Base-by-base conservation (phyloP, 257 asterid species). In the Solanum pimpinellifolium region DNA sequence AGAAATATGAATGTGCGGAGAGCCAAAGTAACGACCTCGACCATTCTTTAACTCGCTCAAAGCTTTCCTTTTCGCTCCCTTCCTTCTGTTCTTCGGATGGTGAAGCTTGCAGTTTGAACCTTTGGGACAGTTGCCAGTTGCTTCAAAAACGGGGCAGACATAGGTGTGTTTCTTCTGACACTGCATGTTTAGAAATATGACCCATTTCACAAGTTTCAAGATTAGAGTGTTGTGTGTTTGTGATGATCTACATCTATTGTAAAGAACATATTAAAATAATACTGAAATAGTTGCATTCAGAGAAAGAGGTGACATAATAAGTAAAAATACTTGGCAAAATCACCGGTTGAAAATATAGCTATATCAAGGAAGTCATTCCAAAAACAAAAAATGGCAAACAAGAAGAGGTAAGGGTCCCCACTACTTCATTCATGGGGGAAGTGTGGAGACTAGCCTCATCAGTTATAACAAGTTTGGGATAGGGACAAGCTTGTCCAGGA, bases 151-250 rank as follows among this genome's bases (percentile, higher is more conserved):
- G 41, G 98, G 98, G 87, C 99, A 95, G 76, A 93, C 94, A 39
- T 93, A 93, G 47, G 96, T 93, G 94, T 97, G 99, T 91, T 95
- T 97, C 96, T 92, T 97, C 96, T 44, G 98, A 91, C 99, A 97
- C 99, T 97, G 98, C 98, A 94, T 83, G 84, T 88, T 91, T 42
- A 88, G 87, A 88, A 86, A 92, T 76, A 88, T 85, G 89, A 88
- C 87, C 94, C 94, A 90, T 92, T 90, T 91, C 94, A 95, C 95
- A 90, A 86, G 96, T 90, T 66, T 75, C 46, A 89, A 88, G 87
- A 87, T 88, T 88, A 88, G 94, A 86, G 91, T 44, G 89, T 86
- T 83, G 93, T 86, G 92, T 87, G 92, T 90, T 52, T 81, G 88
- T 90, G 89, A 70, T 72, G 80, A 49, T 41, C 65, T 66, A 85